Evolutionary conservation across 345 rosid genomes (phyloP).

Genomic region (Hypericum androsaemum): DNA sequence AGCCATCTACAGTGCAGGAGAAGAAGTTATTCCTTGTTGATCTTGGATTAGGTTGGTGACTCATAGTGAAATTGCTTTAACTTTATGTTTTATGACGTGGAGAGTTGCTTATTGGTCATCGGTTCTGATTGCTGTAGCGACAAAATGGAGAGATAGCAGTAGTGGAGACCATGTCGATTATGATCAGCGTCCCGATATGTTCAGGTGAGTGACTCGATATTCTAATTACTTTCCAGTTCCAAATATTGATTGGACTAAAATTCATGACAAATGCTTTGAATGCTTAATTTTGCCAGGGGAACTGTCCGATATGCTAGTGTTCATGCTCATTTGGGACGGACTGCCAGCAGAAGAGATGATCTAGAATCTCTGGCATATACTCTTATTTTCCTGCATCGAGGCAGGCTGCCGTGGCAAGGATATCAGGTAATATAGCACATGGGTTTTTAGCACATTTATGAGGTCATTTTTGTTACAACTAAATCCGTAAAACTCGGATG

Average conservation of each 20-base stretch:
- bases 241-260: not conserved
- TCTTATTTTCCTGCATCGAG: constrained; percentile 23
- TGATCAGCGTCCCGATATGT: constrained; percentile 28
- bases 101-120: not conserved
- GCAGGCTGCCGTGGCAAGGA: constrained; percentile 29
- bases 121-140: constrained; percentile 8
- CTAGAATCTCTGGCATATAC: constrained; percentile 28
- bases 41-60: constrained; percentile 24
- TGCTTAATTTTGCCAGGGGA: constrained; percentile 13
- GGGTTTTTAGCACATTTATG: no score
- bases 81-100: not conserved
- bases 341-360: constrained; percentile 29
- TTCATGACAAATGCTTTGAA: not conserved
- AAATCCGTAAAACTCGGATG: no score
- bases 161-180: constrained; percentile 25
- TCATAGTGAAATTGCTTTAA: not conserved
- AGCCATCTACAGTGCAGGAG: constrained; percentile 23
- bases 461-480: no score
- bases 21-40: constrained; percentile 26
- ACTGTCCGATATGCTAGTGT: constrained; percentile 28
- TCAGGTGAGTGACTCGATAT: constrained; percentile 14
- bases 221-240: not conserved
- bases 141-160: constrained; percentile 24
- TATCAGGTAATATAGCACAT: constrained; percentile 14
- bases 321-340: constrained; percentile 27